Conservation (phyloP, 208 protist genomes). For the Wallacemonas sp. region DNA sequence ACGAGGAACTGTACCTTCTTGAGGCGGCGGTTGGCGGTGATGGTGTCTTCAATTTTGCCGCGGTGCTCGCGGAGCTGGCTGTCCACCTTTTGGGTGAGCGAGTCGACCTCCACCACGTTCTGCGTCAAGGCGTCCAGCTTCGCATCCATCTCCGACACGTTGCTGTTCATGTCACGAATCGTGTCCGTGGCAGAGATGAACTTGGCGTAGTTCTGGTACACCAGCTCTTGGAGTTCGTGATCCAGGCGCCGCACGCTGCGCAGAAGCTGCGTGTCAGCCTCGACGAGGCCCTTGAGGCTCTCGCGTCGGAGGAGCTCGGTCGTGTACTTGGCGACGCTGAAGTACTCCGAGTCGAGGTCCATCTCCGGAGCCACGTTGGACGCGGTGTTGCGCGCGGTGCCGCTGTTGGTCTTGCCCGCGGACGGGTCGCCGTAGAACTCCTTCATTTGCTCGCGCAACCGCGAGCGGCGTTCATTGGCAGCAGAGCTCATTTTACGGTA, state of each 20-base stretch:
- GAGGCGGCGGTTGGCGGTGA: slow-evolving; percentile 72
- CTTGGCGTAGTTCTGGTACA: slow-evolving; percentile 99
- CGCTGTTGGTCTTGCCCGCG: slow-evolving; percentile 19
- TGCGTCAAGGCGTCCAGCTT: slow-evolving; percentile 75
- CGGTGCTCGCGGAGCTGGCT: slow-evolving; percentile 14
- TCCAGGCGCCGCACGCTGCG: slow-evolving; percentile 86
- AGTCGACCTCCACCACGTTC: slow-evolving; percentile 78
- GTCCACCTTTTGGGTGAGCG: slow-evolving; percentile 32
- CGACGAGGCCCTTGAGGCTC: slow-evolving; percentile 75
- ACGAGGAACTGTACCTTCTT: slow-evolving; percentile 86
- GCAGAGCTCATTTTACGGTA: slow-evolving; percentile 6
- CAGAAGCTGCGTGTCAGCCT: slow-evolving; percentile 78
- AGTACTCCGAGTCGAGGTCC: slow-evolving; percentile 85
- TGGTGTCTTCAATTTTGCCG: slow-evolving; percentile 67
- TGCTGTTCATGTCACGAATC: slow-evolving; percentile 94
- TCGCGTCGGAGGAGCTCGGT: slow-evolving; percentile 75
- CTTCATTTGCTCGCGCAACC: slow-evolving; percentile 74
- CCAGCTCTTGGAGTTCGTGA: slow-evolving; percentile 97
- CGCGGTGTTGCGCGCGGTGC: slow-evolving; percentile 21
- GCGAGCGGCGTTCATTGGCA: slow-evolving; percentile 51
- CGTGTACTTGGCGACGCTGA: slow-evolving; percentile 79
- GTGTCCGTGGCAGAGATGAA: slow-evolving; percentile 98
- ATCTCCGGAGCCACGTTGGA: slow-evolving; percentile 56
- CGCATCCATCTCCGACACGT: slow-evolving; percentile 89
- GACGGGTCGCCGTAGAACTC: slow-evolving; percentile 80